phyloP scores from a whole-genome alignment of 495 filamentous ascomycete genomes.

The Neurospora sp. region DNA sequence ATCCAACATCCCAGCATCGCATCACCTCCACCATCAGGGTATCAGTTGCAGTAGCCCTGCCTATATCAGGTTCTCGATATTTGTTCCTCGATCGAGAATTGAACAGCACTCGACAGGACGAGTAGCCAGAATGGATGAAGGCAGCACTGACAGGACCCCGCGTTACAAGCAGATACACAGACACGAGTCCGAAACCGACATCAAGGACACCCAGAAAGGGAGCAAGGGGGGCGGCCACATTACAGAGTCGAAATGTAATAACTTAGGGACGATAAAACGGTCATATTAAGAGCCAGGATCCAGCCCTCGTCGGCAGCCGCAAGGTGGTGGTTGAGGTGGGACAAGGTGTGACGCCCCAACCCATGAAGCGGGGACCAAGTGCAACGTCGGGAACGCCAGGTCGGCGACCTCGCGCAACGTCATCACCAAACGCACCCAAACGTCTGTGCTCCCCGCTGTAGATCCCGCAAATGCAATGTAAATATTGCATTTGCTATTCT shows the following conservation, averaged over 20 bases:
- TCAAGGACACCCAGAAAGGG: background rate
- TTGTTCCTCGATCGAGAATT: background rate
- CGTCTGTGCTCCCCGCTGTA: conserved; percentile 9
- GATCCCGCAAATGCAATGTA: conserved; percentile 9
- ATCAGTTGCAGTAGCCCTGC: background rate
- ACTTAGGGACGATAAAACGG: background rate
- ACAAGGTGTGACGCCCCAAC: background rate
- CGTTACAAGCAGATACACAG: background rate
- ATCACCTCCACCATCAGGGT: background rate
- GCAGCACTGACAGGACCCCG: background rate
- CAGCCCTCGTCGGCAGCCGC: background rate
- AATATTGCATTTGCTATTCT: background rate
- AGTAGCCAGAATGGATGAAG: background rate
- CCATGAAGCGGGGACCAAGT: background rate
- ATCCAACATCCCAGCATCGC: background rate
- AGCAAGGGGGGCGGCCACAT: background rate
- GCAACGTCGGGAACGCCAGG: conserved; percentile 6
- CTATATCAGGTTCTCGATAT: background rate
- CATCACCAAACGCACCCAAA: background rate
- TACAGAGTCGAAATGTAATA: background rate
- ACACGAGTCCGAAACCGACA: background rate
- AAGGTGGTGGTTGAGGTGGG: background rate
- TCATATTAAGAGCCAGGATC: background rate
- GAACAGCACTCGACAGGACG: background rate
- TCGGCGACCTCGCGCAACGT: conserved; percentile 15